Evolutionary conservation across 139 green algal species (phyloP), one percentile per base, ranked within the genome.

Genomic region (Coelastrella sp.): DNA sequence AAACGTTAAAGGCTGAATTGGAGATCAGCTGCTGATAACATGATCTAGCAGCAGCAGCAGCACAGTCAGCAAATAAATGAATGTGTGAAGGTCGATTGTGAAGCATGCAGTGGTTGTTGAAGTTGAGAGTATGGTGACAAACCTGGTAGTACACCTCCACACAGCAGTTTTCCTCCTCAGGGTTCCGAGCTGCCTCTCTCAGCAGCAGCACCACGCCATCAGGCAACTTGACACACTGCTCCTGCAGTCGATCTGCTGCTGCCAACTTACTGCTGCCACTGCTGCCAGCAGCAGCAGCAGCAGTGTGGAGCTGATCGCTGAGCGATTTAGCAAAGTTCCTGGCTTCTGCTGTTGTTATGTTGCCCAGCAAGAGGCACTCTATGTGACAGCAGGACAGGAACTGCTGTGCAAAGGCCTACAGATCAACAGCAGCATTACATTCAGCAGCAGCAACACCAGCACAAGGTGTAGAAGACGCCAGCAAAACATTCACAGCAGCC

Each of bases 121-220:
- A 47, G 32, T 47, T 47, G 32, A 47, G 32, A 47, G 61, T 71
- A 10, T 47, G 11, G 13, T 22, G 6, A 23, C 76, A 57, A 47
- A 92, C 78, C 94, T 97, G 95, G 61, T 96, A 94, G 94, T 98
- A 98, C 16, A 94, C 89, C 94, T 99, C 97, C n/a, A 96, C 88
- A 71, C 90, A 19, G 87, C 94, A 88, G 92, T 99, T 99, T 66
- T 97, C 92, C 90, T 99, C 97, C 77, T 97, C 93, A 3, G 91
- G 22, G 90, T 99, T 99, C 80, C 96, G 94, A 3, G 94, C 94
- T 56, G 73, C 13, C 4, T 74, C 56, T 58, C 64, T 60, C 68
- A 90, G 59, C 64, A 92, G 77, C 81, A 76, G 17, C 80, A 86
- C 92, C 65, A 90, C 80, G 7, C 76, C 66, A 20, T 57, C 20